Base-by-base conservation (phyloP, 1,284 basidiomycete species). In the Clitocybe nebularis region DNA sequence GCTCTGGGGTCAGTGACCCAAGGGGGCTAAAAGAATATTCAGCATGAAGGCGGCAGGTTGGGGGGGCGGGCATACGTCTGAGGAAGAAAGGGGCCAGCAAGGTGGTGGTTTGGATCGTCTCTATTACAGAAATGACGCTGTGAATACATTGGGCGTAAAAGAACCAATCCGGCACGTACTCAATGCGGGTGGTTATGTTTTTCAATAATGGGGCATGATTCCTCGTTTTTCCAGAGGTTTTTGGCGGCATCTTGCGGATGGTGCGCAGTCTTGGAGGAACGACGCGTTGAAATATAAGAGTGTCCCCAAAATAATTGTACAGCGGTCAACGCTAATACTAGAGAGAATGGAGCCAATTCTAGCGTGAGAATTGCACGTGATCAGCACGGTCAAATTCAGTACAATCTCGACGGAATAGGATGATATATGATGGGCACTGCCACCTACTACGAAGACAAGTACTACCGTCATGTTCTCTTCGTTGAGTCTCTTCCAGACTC, bases 401-500 rank as follows among this genome's bases (percentile, higher is more conserved):
- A n/a, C n/a, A n/a, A n/a, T n/a, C n/a, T n/a, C n/a, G n/a, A n/a
- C n/a, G n/a, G n/a, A n/a, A n/a, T n/a, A n/a, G n/a, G n/a, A n/a
- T n/a, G n/a, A n/a, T n/a, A n/a, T n/a, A 36, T 26, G 32, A 35
- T 36, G 21, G 34, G 44, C 17, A 14, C 17, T 22, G 17, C 20
- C 41, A 33, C 30, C 6, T 11, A 36, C 35, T 19, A 36, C 34
- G 36, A 36, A 19, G 34, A 33, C n/a, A n/a, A n/a, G n/a, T n/a
- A n/a, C n/a, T n/a, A n/a, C n/a, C 24, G 26, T 21, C 33, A 89
- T 91, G 88, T 89, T 91, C 59, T 72, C 83, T 7, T 66, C 75
- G 0, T 58, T 72, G 5, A 69, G 71, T 7, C 69, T 84, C 8
- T 89, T 90, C 59, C 68, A 68, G 16, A 61, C 63, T 3, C 53